These are phyloP conservation scores for Hyphodiscus sp. DNA, from an alignment of 2,329 filamentous ascomycete genomes.

Conservation along the genomic window DNA sequence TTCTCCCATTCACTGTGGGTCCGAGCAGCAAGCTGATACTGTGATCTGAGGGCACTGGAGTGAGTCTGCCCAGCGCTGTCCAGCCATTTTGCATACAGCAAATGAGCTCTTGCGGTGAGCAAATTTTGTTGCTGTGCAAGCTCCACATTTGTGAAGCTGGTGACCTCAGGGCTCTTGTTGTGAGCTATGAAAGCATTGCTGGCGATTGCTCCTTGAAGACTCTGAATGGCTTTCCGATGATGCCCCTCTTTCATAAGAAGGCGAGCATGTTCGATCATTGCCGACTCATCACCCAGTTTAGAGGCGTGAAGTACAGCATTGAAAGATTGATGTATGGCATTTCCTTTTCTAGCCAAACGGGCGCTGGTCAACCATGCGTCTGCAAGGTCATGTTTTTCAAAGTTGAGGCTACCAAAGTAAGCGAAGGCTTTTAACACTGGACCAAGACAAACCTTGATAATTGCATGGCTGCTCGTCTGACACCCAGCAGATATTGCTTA, in stretches of 20 bases:
- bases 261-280: constrained; percentile 89
- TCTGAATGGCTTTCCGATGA: constrained; percentile 90
- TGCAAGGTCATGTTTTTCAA: constrained; percentile 68
- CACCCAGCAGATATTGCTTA: constrained; percentile 86
- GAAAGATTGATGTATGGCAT: constrained; percentile 80
- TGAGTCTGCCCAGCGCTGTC: constrained; percentile 92
- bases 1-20: constrained; percentile 79
- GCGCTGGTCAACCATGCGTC: constrained; percentile 81
- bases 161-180: constrained; percentile 20
- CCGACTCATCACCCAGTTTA: constrained; percentile 74
- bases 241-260: constrained; percentile 91
- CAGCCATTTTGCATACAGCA: constrained; percentile 93
- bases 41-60: constrained; percentile 67
- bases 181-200: constrained; percentile 63
- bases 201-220: constrained; percentile 77
- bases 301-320: constrained; percentile 88
- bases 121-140: constrained; percentile 44
- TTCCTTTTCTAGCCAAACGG: constrained; percentile 77
- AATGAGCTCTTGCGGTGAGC: constrained; percentile 69
- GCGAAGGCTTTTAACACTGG: constrained; percentile 5
- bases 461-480: constrained; percentile 83
- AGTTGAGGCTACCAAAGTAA: constrained; percentile 39
- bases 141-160: constrained; percentile 13
- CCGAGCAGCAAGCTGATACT: constrained; percentile 77
- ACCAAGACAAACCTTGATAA: constrained; percentile 52